Evolutionary conservation across 768 basidiomycete species (phyloP).

Genomic region (Termitomyces sp.): DNA sequence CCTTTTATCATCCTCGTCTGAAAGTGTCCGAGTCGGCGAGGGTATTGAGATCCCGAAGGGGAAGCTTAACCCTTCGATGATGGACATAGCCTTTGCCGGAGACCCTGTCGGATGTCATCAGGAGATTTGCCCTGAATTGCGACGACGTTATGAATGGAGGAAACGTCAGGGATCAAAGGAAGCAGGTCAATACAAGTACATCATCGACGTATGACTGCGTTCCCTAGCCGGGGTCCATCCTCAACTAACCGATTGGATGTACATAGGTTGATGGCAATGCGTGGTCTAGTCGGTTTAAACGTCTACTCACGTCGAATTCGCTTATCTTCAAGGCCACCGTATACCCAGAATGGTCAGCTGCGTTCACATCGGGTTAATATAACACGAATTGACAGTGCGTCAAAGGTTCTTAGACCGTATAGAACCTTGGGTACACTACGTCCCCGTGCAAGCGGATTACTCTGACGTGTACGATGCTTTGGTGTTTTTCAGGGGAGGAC

Average conservation of each 20-base stretch:
- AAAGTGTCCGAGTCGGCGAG: constrained; percentile 21
- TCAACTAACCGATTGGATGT: background rate
- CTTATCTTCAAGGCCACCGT: constrained; percentile 57
- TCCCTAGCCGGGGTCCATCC: background rate
- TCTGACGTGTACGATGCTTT: constrained; percentile 58
- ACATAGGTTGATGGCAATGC: constrained; percentile 51
- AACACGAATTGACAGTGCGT: background rate
- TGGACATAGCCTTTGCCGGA: constrained; percentile 48
- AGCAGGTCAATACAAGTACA: constrained; percentile 46
- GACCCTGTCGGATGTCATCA: constrained; percentile 30
- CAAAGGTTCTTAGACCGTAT: constrained; percentile 18
- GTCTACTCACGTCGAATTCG: constrained; percentile 47
- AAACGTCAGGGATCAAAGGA: constrained; percentile 28
- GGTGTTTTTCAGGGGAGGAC: constrained; percentile 54
- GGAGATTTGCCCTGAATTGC: constrained; percentile 32
- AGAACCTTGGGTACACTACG: constrained; percentile 59
- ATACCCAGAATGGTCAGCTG: constrained; percentile 50
- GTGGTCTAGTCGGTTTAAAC: constrained; percentile 54
- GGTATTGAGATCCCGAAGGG: constrained; percentile 20
- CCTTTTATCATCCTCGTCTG: constrained; percentile 17
- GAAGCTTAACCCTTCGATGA: constrained; percentile 35
- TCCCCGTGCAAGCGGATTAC: constrained; percentile 52
- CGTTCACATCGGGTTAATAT: background rate
- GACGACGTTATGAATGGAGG: constrained; percentile 37
- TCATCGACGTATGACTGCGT: constrained; percentile 29